phyloP scores from a whole-genome alignment of 75 land plant species.

The Ceratopteris richardii region DNA sequence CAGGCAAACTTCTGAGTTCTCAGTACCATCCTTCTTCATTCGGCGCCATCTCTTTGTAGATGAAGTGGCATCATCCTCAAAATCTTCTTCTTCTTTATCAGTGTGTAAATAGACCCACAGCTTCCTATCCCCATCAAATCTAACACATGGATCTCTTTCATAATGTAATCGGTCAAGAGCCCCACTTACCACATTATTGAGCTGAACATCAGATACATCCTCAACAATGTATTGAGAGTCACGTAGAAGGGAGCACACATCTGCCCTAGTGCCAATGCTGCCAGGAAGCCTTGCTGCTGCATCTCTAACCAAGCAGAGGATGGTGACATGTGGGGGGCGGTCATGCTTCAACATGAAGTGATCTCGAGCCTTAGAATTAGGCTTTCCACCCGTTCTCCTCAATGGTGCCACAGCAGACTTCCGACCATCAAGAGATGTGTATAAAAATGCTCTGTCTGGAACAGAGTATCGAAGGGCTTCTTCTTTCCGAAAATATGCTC shows the following conservation, averaged over 20 bases:
- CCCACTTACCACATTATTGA: constrained; percentile 91
- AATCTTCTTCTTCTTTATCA: constrained; percentile 94
- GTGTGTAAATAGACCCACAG: constrained; percentile 95
- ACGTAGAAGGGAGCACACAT: constrained; percentile 79
- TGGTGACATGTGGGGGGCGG: constrained; percentile 90
- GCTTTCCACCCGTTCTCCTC: constrained; percentile 86
- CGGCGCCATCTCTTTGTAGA: constrained; percentile 98
- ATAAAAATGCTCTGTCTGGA: constrained; percentile 85
- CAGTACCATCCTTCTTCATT: constrained; percentile 64
- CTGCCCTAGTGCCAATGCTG: constrained; percentile 85
- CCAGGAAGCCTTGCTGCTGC: constrained; percentile 86
- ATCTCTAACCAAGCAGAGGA: constrained; percentile 84
- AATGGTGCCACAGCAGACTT: constrained; percentile 85
- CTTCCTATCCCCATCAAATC: constrained; percentile 79
- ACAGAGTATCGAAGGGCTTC: constrained; percentile 79
- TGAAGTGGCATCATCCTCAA: constrained; percentile 99
- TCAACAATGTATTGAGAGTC: constrained; percentile 88
- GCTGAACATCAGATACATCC: constrained; percentile 74
- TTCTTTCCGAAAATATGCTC: constrained; percentile 77
- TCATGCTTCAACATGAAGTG: constrained; percentile 86
- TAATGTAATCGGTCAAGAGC: constrained; percentile 85
- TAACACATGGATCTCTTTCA: constrained; percentile 83
- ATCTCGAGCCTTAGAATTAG: constrained; percentile 86
- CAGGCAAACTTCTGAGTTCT: constrained; percentile 17
- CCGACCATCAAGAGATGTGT: constrained; percentile 72